Evolutionary conservation across 2,329 filamentous ascomycete genomes (phyloP), one percentile per base, ranked within the genome.

Genomic region (Lasiodiplodia sp.): DNA sequence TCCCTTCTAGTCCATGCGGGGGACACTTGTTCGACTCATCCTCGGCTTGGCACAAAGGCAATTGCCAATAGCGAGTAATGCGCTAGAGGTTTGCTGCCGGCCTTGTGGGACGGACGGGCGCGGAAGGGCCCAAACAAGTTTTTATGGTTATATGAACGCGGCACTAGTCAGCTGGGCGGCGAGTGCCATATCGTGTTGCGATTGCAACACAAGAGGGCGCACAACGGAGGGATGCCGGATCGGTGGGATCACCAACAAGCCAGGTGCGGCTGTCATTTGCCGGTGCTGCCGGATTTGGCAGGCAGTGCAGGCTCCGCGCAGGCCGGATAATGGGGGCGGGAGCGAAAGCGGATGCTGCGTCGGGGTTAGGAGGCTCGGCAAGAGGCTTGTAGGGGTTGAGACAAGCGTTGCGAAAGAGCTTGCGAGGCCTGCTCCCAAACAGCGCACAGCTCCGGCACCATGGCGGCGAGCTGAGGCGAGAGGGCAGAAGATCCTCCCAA

Each of bases 391-490:
- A 64, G 60, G 31, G 47, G 60, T 53, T 64, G 60, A 64, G 60
- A 64, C 60, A 64, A 64, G 60, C 64, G 64, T 66, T 66, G 64
- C 64, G 64, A 66, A 58, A 58, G 65, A 67, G 65, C 65, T 67
- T 67, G 65, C 53, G 65, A 58, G 52, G 38, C 51, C 49, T 64
- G 44, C 44, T 37, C 28, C 28, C 23, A 47, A 25, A 64, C 37
- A 52, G 25, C 34, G 55, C 40, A 55, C 55, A 58, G 55, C 63
- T 40, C 55, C 56, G 65, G 65, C 55, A 60, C 28, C 53, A 34
- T 37, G 65, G 53, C 53, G 55, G 25, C 28, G 64, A 51, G 64
- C 40, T 58, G 63, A 40, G 51, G 52, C 64, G 63, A 47, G 28
- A 28, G 28, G 51, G 63, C 28, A 44, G 65, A 28, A 67, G 52